Percentiles rank a stretch among this genome's conserved stretches.
Evolutionary conservation across 495 filamentous ascomycete genomes (phyloP).

Genomic region (Terfezia claveryi): DNA sequence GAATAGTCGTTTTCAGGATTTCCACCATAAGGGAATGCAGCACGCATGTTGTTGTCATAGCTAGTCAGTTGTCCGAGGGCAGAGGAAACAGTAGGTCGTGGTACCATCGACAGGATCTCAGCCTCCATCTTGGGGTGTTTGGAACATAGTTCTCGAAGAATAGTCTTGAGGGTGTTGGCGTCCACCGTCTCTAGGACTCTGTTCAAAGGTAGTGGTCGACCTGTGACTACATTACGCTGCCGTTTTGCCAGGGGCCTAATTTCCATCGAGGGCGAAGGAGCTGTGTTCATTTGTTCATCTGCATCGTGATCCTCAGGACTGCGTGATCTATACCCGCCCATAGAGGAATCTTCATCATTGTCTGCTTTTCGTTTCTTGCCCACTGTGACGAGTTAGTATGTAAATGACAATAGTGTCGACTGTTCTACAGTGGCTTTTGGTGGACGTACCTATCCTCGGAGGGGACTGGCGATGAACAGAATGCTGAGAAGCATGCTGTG

Average conservation of each 20-base stretch:
- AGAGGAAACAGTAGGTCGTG: slow-evolving; percentile 58
- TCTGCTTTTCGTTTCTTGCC: slow-evolving; percentile 18
- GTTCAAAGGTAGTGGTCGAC: slow-evolving; percentile 57
- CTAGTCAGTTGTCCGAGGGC: slow-evolving; percentile 57
- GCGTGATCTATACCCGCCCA: neutral
- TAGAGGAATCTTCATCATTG: slow-evolving; percentile 9
- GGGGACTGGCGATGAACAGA: slow-evolving; percentile 5
- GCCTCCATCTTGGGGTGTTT: slow-evolving; percentile 59
- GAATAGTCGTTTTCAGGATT: slow-evolving; percentile 73
- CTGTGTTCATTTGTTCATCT: slow-evolving; percentile 14
- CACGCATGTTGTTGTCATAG: slow-evolving; percentile 54
- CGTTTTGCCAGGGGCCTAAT: slow-evolving; percentile 4
- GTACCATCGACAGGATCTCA: slow-evolving; percentile 68
- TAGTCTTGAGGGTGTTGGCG: slow-evolving; percentile 52
- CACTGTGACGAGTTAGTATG: neutral
- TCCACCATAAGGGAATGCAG: slow-evolving; percentile 71
- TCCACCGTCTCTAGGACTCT: slow-evolving; percentile 81
- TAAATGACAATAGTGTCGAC: too few species aligned
- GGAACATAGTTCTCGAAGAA: slow-evolving; percentile 72
- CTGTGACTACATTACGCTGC: slow-evolving; percentile 38
- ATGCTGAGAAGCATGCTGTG: slow-evolving; percentile 3
- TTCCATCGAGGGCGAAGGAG: slow-evolving; percentile 4
- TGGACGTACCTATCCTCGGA: slow-evolving; percentile 11
- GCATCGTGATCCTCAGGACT: slow-evolving; percentile 6
- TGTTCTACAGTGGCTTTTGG: neutral